Percentiles rank a stretch among this genome's conserved stretches.
phyloP scores from a whole-genome alignment of 1,284 basidiomycete species.

The Puccinia brachypodii region DNA sequence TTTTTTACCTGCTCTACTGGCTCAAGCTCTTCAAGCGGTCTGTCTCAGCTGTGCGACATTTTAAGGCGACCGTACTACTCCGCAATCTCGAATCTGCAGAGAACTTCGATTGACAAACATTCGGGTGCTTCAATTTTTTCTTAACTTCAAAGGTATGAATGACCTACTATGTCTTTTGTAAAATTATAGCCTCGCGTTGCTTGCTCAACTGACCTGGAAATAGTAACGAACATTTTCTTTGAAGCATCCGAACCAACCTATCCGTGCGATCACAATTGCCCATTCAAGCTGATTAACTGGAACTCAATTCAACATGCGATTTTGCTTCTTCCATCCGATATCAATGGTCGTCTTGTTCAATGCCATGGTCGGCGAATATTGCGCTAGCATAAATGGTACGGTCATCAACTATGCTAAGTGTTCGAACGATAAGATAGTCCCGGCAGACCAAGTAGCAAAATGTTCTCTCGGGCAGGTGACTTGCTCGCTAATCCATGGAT shows the following conservation, averaged over 20 bases:
- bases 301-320: neutral
- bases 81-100: too few relatives aligned
- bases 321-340: neutral
- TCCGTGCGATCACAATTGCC: too few relatives aligned
- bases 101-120: neutral
- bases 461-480: neutral
- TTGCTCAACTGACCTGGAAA: neutral
- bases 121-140: neutral
- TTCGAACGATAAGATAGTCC: neutral
- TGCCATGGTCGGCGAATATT: neutral
- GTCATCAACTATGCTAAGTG: neutral
- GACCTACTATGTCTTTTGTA: neutral
- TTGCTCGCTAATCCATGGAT: neutral
- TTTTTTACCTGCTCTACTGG: neutral
- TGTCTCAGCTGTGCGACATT: too few relatives aligned
- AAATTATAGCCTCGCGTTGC: too few relatives aligned
- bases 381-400: too few relatives aligned
- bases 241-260: neutral
- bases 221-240: neutral
- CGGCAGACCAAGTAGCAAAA: neutral
- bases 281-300: neutral
- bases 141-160: neutral
- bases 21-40: neutral
- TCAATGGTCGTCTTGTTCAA: neutral
- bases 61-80: too few relatives aligned